Percentiles rank a stretch among this genome's conserved stretches.
Conservation (phyloP, 2,329 filamentous ascomycete species). For the Trichoderma aggressivum region DNA sequence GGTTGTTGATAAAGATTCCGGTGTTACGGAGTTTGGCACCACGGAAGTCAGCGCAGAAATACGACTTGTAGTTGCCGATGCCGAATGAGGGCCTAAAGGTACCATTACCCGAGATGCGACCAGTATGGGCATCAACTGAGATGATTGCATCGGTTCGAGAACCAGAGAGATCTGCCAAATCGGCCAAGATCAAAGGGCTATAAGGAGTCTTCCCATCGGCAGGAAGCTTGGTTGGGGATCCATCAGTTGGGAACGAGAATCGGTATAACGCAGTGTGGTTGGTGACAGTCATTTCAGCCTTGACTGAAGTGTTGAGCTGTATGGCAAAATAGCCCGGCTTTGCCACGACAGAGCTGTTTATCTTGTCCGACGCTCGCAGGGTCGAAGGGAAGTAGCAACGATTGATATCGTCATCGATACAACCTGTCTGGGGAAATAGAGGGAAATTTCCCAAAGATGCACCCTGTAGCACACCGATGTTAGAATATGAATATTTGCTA, state of each 20-base stretch:
- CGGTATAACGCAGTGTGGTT: constrained; percentile 59
- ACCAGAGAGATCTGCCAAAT: constrained; percentile 53
- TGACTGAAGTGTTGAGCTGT: constrained; percentile 52
- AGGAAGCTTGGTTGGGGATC: constrained; percentile 21
- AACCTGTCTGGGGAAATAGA: constrained; percentile 47
- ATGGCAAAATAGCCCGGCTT: constrained; percentile 61
- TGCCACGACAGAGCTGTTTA: constrained; percentile 50
- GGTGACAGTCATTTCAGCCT: constrained; percentile 60
- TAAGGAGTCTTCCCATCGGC: constrained; percentile 20
- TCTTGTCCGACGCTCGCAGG: constrained; percentile 45
- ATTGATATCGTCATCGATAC: constrained; percentile 42
- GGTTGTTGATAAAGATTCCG: constrained; percentile 56
- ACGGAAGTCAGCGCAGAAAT: constrained; percentile 60
- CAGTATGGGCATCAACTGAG: constrained; percentile 39
- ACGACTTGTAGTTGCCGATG: constrained; percentile 52
- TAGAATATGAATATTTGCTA: background rate
- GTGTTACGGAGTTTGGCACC: constrained; percentile 51
- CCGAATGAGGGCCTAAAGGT: constrained; percentile 60
- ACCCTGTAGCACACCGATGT: constrained; percentile 23
- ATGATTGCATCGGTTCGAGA: constrained; percentile 26
- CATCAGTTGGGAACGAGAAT: constrained; percentile 51
- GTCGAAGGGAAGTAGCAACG: constrained; percentile 51
- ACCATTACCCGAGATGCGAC: constrained; percentile 57
- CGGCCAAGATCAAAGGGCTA: constrained; percentile 54
- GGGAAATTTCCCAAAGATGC: constrained; percentile 53